phyloP scores from a whole-genome alignment of 75 land plant genomes.

The Pseudotsuga menziesii region DNA sequence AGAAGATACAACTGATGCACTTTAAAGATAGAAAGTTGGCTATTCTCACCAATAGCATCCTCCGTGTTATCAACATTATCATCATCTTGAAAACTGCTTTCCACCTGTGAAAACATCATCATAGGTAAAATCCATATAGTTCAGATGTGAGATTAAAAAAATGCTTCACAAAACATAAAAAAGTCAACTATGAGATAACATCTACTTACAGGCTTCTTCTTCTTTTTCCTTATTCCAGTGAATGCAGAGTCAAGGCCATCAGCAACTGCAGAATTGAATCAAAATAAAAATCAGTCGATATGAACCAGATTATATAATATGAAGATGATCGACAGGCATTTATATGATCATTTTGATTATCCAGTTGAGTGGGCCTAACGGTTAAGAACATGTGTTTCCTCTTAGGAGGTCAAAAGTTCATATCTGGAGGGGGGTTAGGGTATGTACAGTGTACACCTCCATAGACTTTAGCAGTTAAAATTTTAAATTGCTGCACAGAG shows the following conservation, averaged over 20 bases:
- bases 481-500: too few species aligned
- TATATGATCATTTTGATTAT: too few species aligned
- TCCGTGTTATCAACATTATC: constrained; percentile 49
- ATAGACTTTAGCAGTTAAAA: too few species aligned
- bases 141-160: background rate
- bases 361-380: too few species aligned
- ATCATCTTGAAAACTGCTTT: constrained; percentile 39
- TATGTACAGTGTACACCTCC: too few species aligned
- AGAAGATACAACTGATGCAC: background rate
- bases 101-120: constrained; percentile 37
- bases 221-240: constrained; percentile 79
- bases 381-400: too few species aligned
- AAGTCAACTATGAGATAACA: background rate
- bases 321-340: too few species aligned
- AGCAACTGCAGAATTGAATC: constrained; percentile 32
- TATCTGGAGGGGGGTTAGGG: too few species aligned
- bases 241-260: constrained; percentile 52
- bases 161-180: background rate
- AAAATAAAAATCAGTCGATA: background rate
- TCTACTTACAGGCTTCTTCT: constrained; percentile 74
- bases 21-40: background rate
- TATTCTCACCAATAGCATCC: constrained; percentile 33
- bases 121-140: background rate
- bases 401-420: too few species aligned
- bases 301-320: background rate